Evolutionary conservation across 192 early-diverging fungal species (phyloP), one percentile per base, ranked within the genome.

Genomic region (Backusella liffmaniae): DNA sequence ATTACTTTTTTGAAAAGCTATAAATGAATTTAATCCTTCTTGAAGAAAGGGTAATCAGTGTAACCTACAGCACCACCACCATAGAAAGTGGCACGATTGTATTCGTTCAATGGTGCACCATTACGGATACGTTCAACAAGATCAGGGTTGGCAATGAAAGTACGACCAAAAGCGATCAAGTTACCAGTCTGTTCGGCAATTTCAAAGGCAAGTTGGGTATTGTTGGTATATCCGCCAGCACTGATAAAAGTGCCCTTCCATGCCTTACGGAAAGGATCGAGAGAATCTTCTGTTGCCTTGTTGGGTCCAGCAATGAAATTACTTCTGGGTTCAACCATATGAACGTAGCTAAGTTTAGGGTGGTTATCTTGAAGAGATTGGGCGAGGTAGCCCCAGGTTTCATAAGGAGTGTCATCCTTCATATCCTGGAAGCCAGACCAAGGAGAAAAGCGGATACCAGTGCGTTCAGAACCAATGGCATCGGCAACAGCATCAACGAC

Each of bases 301-400:
- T n/a, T n/a, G 35, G 32, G 26, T n/a, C 42, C 76, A 36, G 94
- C 94, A 69, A 96, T 89, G 29, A 44, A 26, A 35, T 77, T 56
- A n/a, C 44, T 23, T 12, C 82, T 70, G 16, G 80, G 42, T 46
- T 83, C 82, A 8, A 78, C 26, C 26, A 83, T 72, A 36, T 80
- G 81, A 1, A 83, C 5, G 30, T 83, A 83, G 13, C 76, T 77
- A 13, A 83, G 72, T 5, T 71, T 32, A 23, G 82, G 81, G 3
- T 70, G 73, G 2, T 72, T 56, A 29, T 73, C 53, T 66, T 83
- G 76, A 26, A 83, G 36, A 67, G 73, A 51, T 13, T 72, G 18
- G 15, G 41, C 41, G 2, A 83, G 13, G 59, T 78, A 42, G 0
- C 70, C 35, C 81, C 81, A 83, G 34, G 81, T 82, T 12, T 65